Evolutionary conservation across 225 moss, liverwort and hornwort species (phyloP).

Genomic region (Ulota crispa): DNA sequence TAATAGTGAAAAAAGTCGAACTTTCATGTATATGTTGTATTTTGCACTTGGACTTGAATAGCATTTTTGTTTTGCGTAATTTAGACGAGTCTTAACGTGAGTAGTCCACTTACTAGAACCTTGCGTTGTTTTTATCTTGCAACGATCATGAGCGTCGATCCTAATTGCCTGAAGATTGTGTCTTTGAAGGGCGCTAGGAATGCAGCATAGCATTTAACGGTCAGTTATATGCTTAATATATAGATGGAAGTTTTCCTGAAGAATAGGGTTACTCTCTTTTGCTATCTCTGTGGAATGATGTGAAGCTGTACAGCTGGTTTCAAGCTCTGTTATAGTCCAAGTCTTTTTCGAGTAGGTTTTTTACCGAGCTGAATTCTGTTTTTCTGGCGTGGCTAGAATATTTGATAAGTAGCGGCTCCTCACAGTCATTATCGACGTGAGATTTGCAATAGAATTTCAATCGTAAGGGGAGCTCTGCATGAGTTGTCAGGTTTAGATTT

Average conservation of each 20-base stretch:
- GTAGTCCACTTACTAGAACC: neutral
- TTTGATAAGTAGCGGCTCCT: conserved; percentile 4
- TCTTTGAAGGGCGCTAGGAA: neutral
- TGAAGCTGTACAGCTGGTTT: neutral
- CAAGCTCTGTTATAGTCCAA: neutral
- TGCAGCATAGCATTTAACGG: neutral
- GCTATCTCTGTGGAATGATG: conserved; percentile 14
- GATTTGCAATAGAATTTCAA: neutral
- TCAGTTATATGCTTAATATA: neutral
- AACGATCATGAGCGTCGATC: conserved; percentile 18
- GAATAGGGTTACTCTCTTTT: conserved; percentile 7
- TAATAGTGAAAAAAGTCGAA: neutral
- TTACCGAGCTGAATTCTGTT: neutral
- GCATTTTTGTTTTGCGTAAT: neutral
- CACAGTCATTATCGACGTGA: neutral
- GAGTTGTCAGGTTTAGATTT: conserved; percentile 10
- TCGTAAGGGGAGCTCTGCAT: neutral
- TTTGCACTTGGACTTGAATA: neutral
- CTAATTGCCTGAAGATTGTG: neutral
- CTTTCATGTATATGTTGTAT: neutral
- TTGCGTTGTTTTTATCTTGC: neutral
- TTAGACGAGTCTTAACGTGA: neutral
- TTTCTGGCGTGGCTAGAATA: neutral
- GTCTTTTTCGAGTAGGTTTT: neutral
- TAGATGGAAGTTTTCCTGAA: neutral